phyloP scores from a whole-genome alignment of 2,329 filamentous ascomycete genomes.

The Claviceps citrina region DNA sequence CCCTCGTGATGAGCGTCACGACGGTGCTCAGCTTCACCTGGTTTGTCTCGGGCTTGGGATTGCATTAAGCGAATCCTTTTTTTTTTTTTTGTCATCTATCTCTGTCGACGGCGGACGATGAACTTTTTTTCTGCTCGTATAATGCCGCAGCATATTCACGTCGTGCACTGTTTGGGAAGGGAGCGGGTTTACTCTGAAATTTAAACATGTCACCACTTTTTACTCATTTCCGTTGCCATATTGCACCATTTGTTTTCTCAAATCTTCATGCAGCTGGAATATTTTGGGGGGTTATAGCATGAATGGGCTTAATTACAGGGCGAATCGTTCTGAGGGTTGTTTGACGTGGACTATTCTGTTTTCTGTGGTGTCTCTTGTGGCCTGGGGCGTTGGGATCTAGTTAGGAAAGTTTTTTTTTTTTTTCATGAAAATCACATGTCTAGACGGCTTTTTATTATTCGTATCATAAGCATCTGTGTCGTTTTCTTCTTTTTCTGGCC shows the following conservation, averaged over 20 bases:
- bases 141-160: too few species aligned
- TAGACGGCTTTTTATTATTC: neutral
- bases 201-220: too few species aligned
- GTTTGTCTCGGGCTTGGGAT: slow-evolving; percentile 40
- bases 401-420: neutral
- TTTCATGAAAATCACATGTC: neutral
- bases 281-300: neutral
- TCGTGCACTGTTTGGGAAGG: neutral
- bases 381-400: neutral
- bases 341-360: neutral
- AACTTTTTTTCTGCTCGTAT: too few species aligned
- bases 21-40: slow-evolving; percentile 48
- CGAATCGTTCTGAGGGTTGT: neutral
- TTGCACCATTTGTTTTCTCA: neutral
- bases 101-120: too few species aligned
- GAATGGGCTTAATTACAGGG: neutral
- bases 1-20: slow-evolving; percentile 36
- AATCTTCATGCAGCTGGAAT: neutral
- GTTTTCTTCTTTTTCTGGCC: neutral
- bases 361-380: slow-evolving; percentile 1
- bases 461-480: too few species aligned
- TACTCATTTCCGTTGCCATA: neutral
- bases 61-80: slow-evolving; percentile 13
- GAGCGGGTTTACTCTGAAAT: too few species aligned
- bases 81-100: neutral